Conservation (phyloP, 1,139 yeast species). For the Debaryomyces coudertii region DNA sequence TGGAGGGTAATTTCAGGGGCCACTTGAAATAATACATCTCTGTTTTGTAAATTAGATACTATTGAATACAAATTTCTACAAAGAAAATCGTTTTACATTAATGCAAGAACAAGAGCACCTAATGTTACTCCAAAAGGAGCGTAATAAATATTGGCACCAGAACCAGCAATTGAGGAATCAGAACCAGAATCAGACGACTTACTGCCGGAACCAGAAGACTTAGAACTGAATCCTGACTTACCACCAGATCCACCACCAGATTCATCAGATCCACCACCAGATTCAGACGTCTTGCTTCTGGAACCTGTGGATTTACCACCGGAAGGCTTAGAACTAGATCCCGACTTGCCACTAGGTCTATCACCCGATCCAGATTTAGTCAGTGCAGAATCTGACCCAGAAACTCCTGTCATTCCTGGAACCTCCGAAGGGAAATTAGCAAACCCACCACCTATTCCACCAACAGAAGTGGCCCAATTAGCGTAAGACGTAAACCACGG, state of each 20-base stretch:
- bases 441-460: background rate
- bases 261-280: background rate
- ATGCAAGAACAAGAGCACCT: background rate
- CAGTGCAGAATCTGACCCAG: background rate
- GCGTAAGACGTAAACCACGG: slow-evolving; percentile 5
- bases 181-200: background rate
- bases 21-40: slow-evolving; percentile 36
- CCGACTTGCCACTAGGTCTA: slow-evolving; percentile 1
- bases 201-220: background rate
- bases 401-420: background rate
- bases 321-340: background rate
- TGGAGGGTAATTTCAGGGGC: slow-evolving; percentile 56
- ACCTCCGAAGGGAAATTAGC: background rate
- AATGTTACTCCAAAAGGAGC: background rate
- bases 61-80: background rate
- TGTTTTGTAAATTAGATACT: background rate
- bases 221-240: background rate
- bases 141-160: background rate
- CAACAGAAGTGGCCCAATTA: slow-evolving; percentile 3
- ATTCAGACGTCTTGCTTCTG: background rate
- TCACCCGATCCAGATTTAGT: slow-evolving; percentile 10
- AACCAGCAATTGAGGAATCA: background rate
- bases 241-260: slow-evolving; percentile 1
- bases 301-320: background rate
- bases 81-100: background rate